These are phyloP conservation scores for Myxozyma melibiosi DNA, from an alignment of 805 yeast genomes.

Conservation along the genomic window DNA sequence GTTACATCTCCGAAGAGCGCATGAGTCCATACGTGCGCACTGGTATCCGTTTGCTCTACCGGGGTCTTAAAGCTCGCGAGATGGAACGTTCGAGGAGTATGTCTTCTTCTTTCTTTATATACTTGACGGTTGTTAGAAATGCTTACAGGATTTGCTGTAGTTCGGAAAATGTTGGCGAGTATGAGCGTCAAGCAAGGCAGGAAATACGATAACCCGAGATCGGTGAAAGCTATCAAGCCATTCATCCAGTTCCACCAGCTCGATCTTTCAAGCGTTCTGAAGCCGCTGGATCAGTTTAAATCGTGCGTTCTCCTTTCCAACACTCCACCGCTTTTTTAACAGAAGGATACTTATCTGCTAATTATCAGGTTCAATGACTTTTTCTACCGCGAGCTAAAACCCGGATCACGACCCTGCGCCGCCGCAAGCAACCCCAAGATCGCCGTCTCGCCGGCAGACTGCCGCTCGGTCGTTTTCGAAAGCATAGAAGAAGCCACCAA, in stretches of 20 bases:
- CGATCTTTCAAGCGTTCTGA: slow-evolving; percentile 68
- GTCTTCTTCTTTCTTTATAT: neutral
- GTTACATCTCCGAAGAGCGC: slow-evolving; percentile 87
- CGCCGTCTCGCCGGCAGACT: slow-evolving; percentile 82
- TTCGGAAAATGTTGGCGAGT: slow-evolving; percentile 61
- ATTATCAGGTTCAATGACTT: slow-evolving; percentile 69
- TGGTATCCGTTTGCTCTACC: slow-evolving; percentile 82
- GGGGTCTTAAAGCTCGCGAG: slow-evolving; percentile 63
- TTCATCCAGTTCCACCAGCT: slow-evolving; percentile 83
- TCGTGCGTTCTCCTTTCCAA: slow-evolving; percentile 43
- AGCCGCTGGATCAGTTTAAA: slow-evolving; percentile 53
- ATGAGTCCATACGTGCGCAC: slow-evolving; percentile 86
- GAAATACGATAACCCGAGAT: slow-evolving; percentile 73
- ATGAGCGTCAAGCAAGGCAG: slow-evolving; percentile 79
- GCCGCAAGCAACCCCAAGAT: slow-evolving; percentile 53
- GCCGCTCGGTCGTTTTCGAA: slow-evolving; percentile 73
- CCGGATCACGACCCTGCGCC: slow-evolving; percentile 72
- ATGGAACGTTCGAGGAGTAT: slow-evolving; percentile 52
- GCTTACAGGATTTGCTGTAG: slow-evolving; percentile 28
- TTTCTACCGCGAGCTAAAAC: slow-evolving; percentile 75
- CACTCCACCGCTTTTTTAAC: neutral
- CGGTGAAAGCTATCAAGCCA: slow-evolving; percentile 67
- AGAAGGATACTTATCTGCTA: neutral
- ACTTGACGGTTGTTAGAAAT: neutral
- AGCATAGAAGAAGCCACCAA: slow-evolving; percentile 62